Conservation (phyloP, 176 grass and related monocot species). For the Miscanthus lutarioriparius region DNA sequence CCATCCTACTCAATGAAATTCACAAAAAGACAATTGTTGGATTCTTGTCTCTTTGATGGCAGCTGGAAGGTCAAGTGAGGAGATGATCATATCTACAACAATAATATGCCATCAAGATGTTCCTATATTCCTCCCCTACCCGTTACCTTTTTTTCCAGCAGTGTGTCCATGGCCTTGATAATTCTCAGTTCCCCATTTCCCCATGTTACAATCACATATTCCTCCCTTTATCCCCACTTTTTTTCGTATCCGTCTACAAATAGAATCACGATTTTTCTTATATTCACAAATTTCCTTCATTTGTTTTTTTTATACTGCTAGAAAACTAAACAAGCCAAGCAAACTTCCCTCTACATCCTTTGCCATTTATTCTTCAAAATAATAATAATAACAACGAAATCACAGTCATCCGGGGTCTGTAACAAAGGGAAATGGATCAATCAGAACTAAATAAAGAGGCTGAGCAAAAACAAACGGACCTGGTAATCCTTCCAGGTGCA, state of each 20-base stretch:
- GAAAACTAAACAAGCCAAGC: neutral
- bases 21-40: neutral
- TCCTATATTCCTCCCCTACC: neutral
- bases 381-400: neutral
- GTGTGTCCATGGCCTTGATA: conserved; percentile 3
- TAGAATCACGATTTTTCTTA: neutral
- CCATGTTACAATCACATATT: neutral
- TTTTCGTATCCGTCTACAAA: neutral
- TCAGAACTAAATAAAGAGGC: neutral
- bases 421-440: conserved; percentile 7
- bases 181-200: neutral
- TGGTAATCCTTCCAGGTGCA: conserved; percentile 96
- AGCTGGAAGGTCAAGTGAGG: neutral
- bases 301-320: neutral
- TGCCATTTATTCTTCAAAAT: neutral
- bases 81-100: too few species aligned
- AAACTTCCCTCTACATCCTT: neutral
- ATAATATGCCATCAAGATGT: neutral
- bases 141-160: neutral
- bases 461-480: conserved; percentile 29
- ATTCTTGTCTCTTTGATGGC: conserved; percentile 5
- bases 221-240: neutral
- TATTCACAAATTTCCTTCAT: conserved; percentile 4
- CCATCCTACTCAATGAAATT: neutral
- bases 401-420: neutral